Evolutionary conservation across 345 rosid genomes (phyloP).

Genomic region (Citrus unshiu): DNA sequence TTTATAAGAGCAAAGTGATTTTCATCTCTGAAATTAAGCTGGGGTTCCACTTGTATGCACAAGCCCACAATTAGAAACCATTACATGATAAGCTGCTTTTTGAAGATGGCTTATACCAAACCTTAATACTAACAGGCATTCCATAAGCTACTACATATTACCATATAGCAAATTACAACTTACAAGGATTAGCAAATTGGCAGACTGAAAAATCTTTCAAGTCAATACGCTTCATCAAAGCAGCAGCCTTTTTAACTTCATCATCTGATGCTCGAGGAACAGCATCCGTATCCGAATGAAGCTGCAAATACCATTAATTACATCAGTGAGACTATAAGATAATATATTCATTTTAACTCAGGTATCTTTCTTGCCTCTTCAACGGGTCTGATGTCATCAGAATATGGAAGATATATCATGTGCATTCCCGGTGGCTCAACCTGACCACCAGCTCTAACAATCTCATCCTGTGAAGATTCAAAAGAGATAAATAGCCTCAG

Average conservation of each 20-base stretch:
- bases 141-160: neutral
- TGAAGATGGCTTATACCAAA: neutral
- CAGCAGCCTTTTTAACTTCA: slow-evolving; percentile 66
- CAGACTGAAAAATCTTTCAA: slow-evolving; percentile 72
- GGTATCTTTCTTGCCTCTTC: slow-evolving; percentile 62
- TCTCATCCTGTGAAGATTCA: slow-evolving; percentile 63
- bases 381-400: slow-evolving; percentile 75
- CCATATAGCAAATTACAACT: neutral
- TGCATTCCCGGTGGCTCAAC: slow-evolving; percentile 96
- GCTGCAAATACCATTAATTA: slow-evolving; percentile 42
- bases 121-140: neutral
- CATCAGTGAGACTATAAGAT: slow-evolving; percentile 15
- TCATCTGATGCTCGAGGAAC: slow-evolving; percentile 70
- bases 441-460: slow-evolving; percentile 66
- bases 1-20: neutral
- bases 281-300: slow-evolving; percentile 35
- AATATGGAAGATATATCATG: slow-evolving; percentile 90
- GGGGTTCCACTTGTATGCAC: neutral
- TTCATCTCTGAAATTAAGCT: neutral
- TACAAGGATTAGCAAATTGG: slow-evolving; percentile 89
- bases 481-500: slow-evolving; percentile 4
- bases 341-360: slow-evolving; percentile 15
- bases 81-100: neutral
- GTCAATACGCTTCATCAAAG: slow-evolving; percentile 70
- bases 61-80: neutral